Base-by-base conservation (phyloP, 75 land plant genomes). In the Picea glauca region DNA sequence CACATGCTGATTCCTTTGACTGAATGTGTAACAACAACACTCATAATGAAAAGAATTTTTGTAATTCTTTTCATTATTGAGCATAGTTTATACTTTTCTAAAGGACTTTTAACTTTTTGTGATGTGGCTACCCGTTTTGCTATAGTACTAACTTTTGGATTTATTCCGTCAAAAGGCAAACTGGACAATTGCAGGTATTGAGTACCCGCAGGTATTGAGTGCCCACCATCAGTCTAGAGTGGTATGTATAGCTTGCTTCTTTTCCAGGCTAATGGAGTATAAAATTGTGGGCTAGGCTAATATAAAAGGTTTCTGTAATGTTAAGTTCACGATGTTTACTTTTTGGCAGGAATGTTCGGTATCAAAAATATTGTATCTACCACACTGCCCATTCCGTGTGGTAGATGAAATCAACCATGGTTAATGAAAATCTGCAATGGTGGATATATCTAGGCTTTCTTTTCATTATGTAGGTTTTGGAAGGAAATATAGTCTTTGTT, bases 321-420 rank as follows among this genome's bases (percentile, higher is more conserved):
- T n/a, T 33, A 3, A 57, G 3, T 4, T 38, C 11, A 30, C 20
- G n/a, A 58, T 31, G 76, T 77, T 60, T 80, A 76, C 67, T 14
- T 67, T 74, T 77, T 76, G 65, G 46, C 67, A 95, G 99, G 99
- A 98, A 72, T 90, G 99, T 15, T 98, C 98, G 0, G 99, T 98
- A 40, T 93, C 99, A 58, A 98, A 96, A 11, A 98, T 98, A 70
- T 88, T 95, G 13, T 98, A 98, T 83, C 90, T 95, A 60, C 95
- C 98, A 73, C 87, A 91, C 81, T 95, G 98, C 79, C 99, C 98
- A 60, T 98, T 98, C 77, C 92, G 99, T 75, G 99, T 98, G 60
- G 99, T 98, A 75, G 99, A 98, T 84, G 99, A 98, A 80, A 98
- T 98, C 58, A 98, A 98, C 80, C 98, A 98, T 85, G 98, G 99